Base-by-base conservation (phyloP, 305 asterid species). In the Salvia sclarea region DNA sequence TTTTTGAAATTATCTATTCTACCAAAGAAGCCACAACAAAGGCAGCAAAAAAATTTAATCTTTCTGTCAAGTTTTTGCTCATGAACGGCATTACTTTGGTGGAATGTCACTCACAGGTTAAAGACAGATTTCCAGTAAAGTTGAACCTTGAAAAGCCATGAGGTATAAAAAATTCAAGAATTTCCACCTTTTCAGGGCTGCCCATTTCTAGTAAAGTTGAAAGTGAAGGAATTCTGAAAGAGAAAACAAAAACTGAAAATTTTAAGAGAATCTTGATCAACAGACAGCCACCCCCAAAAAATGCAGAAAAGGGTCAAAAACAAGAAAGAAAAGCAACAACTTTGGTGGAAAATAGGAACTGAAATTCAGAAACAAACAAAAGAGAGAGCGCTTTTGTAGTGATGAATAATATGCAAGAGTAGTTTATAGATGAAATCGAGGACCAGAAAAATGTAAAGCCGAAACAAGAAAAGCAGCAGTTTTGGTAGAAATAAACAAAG, bases 41-140 rank as follows among this genome's bases (percentile, higher is more conserved):
- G 67, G n/a, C 48, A 55, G 43, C 64, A 52, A 52, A 72, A 72
- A 75, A n/a, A 50, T 40, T 62, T 66, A 14, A 9, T 76, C 20
- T 41, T 64, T 44, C 49, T 47, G 25, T 60, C 67, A 30, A 52
- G 41, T 60, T 50, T 24, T 59, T 62, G 17, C 25, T 40, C 9
- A 60, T 45, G 16, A 49, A 12, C 31, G 21, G 25, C 59, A 50
- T 68, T 43, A 50, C 13, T 28, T 28, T 16, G 78, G 40, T 30
- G 50, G 68, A 45, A 67, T 14, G 44, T 43, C 63, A 66, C 48
- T 35, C 58, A 43, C 35, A 31, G 71, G 43, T 45, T 20, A 49
- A 25, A 61, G 61, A 6, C 68, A 30, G 57, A 50, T 64, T 41
- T 50, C 68, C 31, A 41, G 75, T 54, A 13, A 25, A 50, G 47